Evolutionary conservation across 2,329 filamentous ascomycete species (phyloP).

Genomic region (Calonectria pseudoreteaudii): DNA sequence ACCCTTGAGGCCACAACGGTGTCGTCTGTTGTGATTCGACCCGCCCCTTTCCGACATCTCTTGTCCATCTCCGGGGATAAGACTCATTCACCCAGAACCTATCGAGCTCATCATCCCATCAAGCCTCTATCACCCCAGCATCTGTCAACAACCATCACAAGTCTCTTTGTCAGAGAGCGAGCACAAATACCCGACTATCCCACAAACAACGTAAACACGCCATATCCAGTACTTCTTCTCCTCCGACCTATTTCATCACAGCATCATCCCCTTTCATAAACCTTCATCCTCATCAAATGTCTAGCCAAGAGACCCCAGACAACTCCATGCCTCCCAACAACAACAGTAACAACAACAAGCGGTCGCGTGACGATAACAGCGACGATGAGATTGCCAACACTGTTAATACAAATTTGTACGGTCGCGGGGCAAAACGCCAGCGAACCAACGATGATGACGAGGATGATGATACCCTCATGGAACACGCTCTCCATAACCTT

Average conservation of each 20-base stretch:
- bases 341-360: constrained; percentile 3
- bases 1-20: not conserved
- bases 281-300: not conserved
- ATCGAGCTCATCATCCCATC: not conserved
- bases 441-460: not conserved
- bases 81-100: not conserved
- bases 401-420: no score
- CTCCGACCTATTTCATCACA: not conserved
- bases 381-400: not conserved
- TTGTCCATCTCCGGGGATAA: not conserved
- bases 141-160: not conserved
- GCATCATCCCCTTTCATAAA: not conserved
- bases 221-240: no score
- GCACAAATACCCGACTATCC: not conserved
- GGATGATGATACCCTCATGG: not conserved
- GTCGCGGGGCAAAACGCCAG: not conserved
- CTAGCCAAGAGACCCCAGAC: not conserved
- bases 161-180: not conserved
- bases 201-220: not conserved
- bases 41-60: not conserved
- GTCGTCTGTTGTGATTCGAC: not conserved
- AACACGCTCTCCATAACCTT: not conserved
- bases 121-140: not conserved
- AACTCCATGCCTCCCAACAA: not conserved
- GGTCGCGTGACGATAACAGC: not conserved